Conservation (phyloP, 768 basidiomycete genomes). For the Inosperma sp. region DNA sequence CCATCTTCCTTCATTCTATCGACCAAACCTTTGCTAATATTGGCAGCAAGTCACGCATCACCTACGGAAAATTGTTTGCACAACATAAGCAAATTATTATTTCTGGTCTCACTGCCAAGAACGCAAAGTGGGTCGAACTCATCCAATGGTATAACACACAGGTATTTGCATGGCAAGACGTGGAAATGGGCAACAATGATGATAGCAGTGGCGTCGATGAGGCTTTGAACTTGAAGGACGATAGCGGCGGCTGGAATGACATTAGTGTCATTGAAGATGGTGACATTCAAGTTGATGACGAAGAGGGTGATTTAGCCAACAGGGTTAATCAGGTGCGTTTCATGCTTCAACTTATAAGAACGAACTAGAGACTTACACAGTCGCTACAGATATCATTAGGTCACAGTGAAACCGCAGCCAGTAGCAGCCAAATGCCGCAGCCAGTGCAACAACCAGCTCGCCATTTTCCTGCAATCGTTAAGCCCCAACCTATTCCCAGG, state of each 20-base stretch:
- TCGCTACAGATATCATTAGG: neutral
- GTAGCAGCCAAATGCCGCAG: neutral
- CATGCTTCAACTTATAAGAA: neutral
- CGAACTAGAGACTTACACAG: neutral
- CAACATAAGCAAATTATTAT: constrained; percentile 6
- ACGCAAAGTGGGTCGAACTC: neutral
- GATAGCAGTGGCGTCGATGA: constrained; percentile 2
- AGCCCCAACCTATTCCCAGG: neutral
- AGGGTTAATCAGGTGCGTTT: neutral
- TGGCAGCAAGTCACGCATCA: neutral
- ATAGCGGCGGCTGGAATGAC: neutral
- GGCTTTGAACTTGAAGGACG: neutral
- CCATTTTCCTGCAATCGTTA: neutral
- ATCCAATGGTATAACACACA: constrained; percentile 3
- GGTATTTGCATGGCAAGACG: constrained; percentile 1
- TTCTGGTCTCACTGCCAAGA: neutral
- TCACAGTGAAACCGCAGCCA: neutral
- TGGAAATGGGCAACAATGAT: neutral
- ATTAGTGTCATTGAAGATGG: constrained; percentile 5
- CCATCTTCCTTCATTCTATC: constrained; percentile 3
- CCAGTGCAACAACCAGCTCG: neutral
- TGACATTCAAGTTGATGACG: neutral
- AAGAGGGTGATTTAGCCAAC: neutral
- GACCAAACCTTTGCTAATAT: neutral
- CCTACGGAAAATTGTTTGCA: constrained; percentile 1